These are phyloP conservation scores for Aspergillus sp. DNA, from an alignment of 2,329 filamentous ascomycete genomes.

Conservation along the genomic window DNA sequence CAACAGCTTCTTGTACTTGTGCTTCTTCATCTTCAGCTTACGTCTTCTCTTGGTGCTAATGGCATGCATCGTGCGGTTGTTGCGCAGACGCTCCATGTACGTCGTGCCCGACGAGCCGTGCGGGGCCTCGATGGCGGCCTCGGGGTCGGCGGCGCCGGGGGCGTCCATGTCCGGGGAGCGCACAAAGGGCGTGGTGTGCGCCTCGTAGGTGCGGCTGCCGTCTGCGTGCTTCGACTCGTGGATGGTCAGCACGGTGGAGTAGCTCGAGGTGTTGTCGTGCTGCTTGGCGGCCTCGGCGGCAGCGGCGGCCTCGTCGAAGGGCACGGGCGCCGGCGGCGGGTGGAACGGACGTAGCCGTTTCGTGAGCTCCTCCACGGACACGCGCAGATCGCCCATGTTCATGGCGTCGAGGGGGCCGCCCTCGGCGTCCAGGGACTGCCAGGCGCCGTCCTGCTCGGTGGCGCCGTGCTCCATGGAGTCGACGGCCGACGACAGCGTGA, in stretches of 20 bases:
- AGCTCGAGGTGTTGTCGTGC: slow-evolving; percentile 39
- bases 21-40: slow-evolving; percentile 99
- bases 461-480: slow-evolving; percentile 43
- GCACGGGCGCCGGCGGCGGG: slow-evolving; percentile 75
- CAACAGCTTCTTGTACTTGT: slow-evolving; percentile 99
- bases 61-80: slow-evolving; percentile 63
- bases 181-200: slow-evolving; percentile 51
- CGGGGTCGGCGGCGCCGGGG: slow-evolving; percentile 27
- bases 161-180: slow-evolving; percentile 39
- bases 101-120: slow-evolving; percentile 31
- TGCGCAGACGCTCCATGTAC: slow-evolving; percentile 70
- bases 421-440: slow-evolving; percentile 33
- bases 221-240: slow-evolving; percentile 52
- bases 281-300: slow-evolving; percentile 39
- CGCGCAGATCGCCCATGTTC: slow-evolving; percentile 60
- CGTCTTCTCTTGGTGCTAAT: slow-evolving; percentile 91
- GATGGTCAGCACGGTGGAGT: slow-evolving; percentile 52
- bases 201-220: slow-evolving; percentile 53
- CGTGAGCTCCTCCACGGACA: slow-evolving; percentile 67
- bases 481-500: slow-evolving; percentile 57
- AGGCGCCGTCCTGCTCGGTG: slow-evolving; percentile 34
- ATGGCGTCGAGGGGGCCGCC: slow-evolving; percentile 41
- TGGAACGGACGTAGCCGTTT: slow-evolving; percentile 76
- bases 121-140: slow-evolving; percentile 58
- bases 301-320: slow-evolving; percentile 46